Base-by-base conservation (phyloP, 305 asterid species). In the Lippia alba region DNA sequence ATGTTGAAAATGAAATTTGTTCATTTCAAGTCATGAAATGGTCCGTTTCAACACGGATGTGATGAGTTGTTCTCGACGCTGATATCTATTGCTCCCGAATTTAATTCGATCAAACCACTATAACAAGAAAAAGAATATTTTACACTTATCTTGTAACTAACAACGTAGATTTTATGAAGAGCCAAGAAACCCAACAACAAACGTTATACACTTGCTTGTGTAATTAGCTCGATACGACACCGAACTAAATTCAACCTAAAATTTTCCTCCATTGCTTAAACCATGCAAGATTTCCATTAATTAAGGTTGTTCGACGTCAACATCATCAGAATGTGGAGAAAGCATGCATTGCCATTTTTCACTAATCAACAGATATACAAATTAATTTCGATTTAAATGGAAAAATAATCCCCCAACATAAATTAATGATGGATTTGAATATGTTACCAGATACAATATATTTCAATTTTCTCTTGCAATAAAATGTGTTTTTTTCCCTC, bases 381-480 rank as follows among this genome's bases (percentile, higher is more conserved):
- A 14, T 7, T 8, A 60, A 14, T 7, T 16, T 10, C 8, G 50
- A 60, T 12, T 12, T 36, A 5, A 36, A 36, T 36, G 9, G 41
- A 36, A 36, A 36, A 36, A 36, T 14, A 70, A 60, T 10, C 19
- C 17, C 19, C 17, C 55, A 4, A 56, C 64, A 16, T 32, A 61
- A 71, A 5, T 30, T 36, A 45, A 56, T 30, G 39, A 41, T 32
- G 73, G 46, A 39, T 39, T 67, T 63, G 60, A 33, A 51, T 41
- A 15, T 66, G 60, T 70, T 41, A 36, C 44, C 16, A 53, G 16
- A 39, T 41, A 54, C 14, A 46, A 63, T 55, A 10, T 69, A 32
- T n/a, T 59, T 36, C n/a, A n/a, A 1, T 33, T n/a, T 12, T 14
- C 4, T 8, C 64, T 12, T n/a, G 60, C 19, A 19, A 39, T 50